A percentile compares a stretch with the other conserved stretches of the same genome.
phyloP scores from a whole-genome alignment of 345 rosid species.

The Barbarea vulgaris region DNA sequence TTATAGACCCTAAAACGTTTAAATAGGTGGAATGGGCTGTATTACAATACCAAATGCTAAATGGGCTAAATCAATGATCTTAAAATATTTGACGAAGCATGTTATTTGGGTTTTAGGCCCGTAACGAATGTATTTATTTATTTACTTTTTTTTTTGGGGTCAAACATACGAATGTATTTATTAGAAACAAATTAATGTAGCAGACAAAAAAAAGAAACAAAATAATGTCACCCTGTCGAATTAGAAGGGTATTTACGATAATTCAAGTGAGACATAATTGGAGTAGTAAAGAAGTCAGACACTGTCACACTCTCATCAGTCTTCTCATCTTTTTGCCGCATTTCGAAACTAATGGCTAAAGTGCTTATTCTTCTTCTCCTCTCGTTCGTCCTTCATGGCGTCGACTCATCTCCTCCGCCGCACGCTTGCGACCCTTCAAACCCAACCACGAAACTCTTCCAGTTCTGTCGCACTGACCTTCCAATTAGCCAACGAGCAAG shows the following conservation, averaged over 20 bases:
- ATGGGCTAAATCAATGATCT: background rate
- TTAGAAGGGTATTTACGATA: constrained; percentile 10
- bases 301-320: constrained; percentile 24
- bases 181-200: no score
- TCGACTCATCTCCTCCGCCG: constrained; percentile 39
- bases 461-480: constrained; percentile 61
- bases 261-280: background rate
- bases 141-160: no score
- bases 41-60: background rate
- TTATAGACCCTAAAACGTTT: background rate
- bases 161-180: no score
- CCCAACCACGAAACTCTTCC: constrained; percentile 51
- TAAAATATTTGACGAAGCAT: background rate
- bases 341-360: constrained; percentile 39
- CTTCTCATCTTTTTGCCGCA: background rate
- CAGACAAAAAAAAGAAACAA: no score
- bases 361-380: background rate
- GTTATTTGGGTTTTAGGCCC: background rate
- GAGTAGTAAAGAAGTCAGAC: background rate
- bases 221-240: background rate
- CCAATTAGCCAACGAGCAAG: constrained; percentile 57
- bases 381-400: background rate
- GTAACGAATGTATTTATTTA: background rate
- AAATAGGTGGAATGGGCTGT: background rate
- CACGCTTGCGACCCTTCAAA: constrained; percentile 58